Evolutionary conservation across 345 rosid species (phyloP).

Genomic region (Acer campestre): DNA sequence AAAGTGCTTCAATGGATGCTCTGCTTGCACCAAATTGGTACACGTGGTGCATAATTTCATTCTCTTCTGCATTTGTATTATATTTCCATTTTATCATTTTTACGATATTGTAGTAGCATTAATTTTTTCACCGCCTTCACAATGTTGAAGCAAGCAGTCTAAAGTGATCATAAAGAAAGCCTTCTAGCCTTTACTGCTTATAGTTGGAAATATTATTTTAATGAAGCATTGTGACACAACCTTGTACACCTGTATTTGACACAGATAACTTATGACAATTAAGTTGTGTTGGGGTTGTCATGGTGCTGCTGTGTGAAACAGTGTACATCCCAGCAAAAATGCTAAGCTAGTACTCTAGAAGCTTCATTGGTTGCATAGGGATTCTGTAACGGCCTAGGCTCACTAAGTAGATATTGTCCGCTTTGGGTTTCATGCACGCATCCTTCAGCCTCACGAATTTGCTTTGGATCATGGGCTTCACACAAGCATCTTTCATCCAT

Average conservation of each 20-base stretch:
- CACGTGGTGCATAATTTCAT: slow-evolving; percentile 17
- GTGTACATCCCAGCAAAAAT: background rate
- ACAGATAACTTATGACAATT: background rate
- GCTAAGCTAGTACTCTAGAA: background rate
- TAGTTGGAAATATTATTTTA: background rate
- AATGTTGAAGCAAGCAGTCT: background rate
- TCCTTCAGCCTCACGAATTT: too few relatives aligned
- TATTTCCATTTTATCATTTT: slow-evolving; percentile 7
- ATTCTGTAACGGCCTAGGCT: background rate
- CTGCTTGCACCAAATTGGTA: slow-evolving; percentile 85
- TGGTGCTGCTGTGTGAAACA: background rate
- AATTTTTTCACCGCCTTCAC: background rate
- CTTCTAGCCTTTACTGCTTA: background rate
- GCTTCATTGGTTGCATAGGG: background rate
- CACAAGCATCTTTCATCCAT: too few relatives aligned
- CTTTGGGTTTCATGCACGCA: too few relatives aligned
- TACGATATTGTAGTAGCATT: background rate
- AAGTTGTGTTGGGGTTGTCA: background rate
- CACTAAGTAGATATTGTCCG: too few relatives aligned
- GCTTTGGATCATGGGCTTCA: too few relatives aligned
- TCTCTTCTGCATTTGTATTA: slow-evolving; percentile 2
- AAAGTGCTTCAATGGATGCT: slow-evolving; percentile 84
- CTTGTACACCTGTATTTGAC: slow-evolving; percentile 1
- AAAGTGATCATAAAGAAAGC: slow-evolving; percentile 8
- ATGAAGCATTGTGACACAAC: background rate